These are phyloP conservation scores for Chrysanthemum lavandulifolium DNA, from an alignment of 129 eudicot genomes.

Conservation along the genomic window DNA sequence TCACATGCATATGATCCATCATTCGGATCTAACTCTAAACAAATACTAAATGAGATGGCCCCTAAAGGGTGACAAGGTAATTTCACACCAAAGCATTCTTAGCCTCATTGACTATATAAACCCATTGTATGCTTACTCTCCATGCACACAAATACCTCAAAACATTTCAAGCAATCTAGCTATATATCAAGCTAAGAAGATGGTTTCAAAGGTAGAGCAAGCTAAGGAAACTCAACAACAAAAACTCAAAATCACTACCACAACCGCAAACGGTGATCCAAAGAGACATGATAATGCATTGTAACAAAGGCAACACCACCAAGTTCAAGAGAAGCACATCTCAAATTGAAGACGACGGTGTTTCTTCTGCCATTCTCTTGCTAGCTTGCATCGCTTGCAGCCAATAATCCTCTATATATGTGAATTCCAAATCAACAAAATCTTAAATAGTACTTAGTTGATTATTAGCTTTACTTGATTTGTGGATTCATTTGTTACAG, in stretches of 20 bases:
- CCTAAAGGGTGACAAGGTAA: slow-evolving; percentile 28
- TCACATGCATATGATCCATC: slow-evolving; percentile 34
- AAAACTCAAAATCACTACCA: slow-evolving; percentile 26
- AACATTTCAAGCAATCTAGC: background rate
- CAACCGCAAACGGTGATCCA: slow-evolving; percentile 39
- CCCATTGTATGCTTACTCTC: slow-evolving; percentile 19
- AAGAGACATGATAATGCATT: slow-evolving; percentile 43
- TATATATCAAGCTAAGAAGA: slow-evolving; percentile 14
- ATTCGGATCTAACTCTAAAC: slow-evolving; percentile 18
- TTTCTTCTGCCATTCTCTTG: slow-evolving; percentile 70
- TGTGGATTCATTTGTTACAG: too few relatives aligned
- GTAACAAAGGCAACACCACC: slow-evolving; percentile 69
- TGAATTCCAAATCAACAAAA: background rate
- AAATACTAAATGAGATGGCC: slow-evolving; percentile 7
- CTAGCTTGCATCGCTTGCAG: slow-evolving; percentile 74
- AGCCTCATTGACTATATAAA: slow-evolving; percentile 31
- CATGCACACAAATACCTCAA: slow-evolving; percentile 25
- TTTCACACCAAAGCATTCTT: slow-evolving; percentile 5
- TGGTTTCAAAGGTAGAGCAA: slow-evolving; percentile 51
- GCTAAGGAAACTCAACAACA: slow-evolving; percentile 35
- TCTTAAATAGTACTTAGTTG: too few relatives aligned
- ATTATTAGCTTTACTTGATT: too few relatives aligned
- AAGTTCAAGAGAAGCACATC: slow-evolving; percentile 85
- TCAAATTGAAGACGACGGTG: slow-evolving; percentile 68
- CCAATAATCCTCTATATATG: slow-evolving; percentile 1